Evolutionary conservation across 2,329 filamentous ascomycete species (phyloP).

Genomic region (Beauveria medogensis): DNA sequence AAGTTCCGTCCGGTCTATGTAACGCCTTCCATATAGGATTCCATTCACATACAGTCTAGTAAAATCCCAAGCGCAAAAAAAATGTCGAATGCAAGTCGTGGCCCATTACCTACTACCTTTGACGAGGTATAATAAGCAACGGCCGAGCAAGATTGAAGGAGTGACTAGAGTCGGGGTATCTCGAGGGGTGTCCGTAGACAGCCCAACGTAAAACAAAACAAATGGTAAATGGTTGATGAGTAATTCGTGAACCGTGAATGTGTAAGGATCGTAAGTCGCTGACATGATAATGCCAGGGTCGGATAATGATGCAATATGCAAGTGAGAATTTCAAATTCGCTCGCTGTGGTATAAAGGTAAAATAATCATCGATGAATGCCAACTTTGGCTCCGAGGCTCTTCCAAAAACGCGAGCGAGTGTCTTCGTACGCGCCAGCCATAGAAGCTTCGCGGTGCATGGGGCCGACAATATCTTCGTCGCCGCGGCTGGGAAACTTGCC

Average conservation of each 20-base stretch:
- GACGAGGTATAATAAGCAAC: constrained; percentile 11
- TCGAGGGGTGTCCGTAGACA: constrained; percentile 3
- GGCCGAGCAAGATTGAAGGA: constrained; percentile 14
- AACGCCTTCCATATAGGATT: constrained; percentile 1
- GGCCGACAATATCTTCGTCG: constrained; percentile 87
- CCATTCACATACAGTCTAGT: constrained; percentile 5
- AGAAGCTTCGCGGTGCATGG: constrained; percentile 62
- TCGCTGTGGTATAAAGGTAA: background rate
- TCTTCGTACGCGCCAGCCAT: constrained; percentile 42
- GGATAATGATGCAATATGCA: background rate
- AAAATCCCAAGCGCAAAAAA: background rate
- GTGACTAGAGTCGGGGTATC: constrained; percentile 23
- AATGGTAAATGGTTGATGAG: constrained; percentile 21
- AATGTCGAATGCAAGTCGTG: background rate
- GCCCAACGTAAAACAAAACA: constrained; percentile 10
- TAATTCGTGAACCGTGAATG: background rate
- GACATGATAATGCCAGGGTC: constrained; percentile 12
- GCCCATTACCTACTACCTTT: background rate
- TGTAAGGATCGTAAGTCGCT: constrained; percentile 11
- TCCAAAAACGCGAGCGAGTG: constrained; percentile 40
- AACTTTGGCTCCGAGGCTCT: constrained; percentile 39
- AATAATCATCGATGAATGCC: constrained; percentile 17
- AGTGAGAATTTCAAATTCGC: background rate
- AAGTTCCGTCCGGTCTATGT: constrained; percentile 7
- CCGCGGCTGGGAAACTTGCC: constrained; percentile 85